Base-by-base conservation (phyloP, 345 rosid genomes). In the Camelina neglecta region DNA sequence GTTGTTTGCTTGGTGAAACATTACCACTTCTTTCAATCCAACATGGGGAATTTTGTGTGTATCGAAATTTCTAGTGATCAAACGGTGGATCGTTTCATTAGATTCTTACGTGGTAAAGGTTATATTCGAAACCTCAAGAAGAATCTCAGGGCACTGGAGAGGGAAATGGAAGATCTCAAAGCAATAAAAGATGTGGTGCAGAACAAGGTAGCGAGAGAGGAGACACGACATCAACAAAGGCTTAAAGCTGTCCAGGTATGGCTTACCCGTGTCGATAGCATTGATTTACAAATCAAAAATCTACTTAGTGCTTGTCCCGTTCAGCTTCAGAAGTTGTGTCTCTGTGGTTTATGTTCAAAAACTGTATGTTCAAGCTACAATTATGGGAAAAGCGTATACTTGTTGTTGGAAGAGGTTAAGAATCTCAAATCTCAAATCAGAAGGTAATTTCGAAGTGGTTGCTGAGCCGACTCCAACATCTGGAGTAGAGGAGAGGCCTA, bases 341-440 rank as follows among this genome's bases (percentile, higher is more conserved):
- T 23, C 3, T 23, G 15, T 0, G 58, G 8, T 21, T 53, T 53
- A 11, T 53, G 33, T 1, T 53, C 58, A 10, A 53, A 53, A 53
- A 53, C 11, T 53, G 33, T 23, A 53, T 53, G 3, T 11, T 53
- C 33, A 7, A 53, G 58, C 58, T 53, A 53, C 7, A 5, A 2
- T 0, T 53, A 23, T 53, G 58, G 58, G 33, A 11, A 53, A 53
- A 53, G 1, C 3, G 58, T 53, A 11, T 23, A 11, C 31, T 20
- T 53, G 57, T 53, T 53, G 15, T 21, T 53, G 31, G 57, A 53
- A 53, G 57, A 53, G 15, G 57, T 53, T 53, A 53, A 21, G 29
- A n/a, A n/a, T n/a, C n/a, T n/a, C n/a, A n/a, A 53, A 20, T 1
- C 29, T 53, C 7, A 53, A 53, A 23, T 20, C 3, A 0, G 57